Conservation (phyloP, 2,329 filamentous ascomycete species). For the Aspergillus latus region DNA sequence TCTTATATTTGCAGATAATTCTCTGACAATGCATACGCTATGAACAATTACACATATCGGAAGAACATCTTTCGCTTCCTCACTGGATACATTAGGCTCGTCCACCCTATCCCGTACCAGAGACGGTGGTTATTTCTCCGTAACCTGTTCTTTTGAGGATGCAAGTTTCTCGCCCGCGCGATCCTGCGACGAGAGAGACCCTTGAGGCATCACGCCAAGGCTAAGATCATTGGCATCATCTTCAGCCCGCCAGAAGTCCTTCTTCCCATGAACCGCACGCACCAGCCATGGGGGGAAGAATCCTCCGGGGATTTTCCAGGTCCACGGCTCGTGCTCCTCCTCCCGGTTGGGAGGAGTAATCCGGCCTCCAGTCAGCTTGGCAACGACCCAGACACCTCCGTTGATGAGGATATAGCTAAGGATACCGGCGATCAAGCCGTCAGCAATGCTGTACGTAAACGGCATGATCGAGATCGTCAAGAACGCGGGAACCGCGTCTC, state of each 20-base stretch:
- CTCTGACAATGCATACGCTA: too few species aligned
- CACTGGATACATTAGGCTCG: too few species aligned
- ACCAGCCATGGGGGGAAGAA: constrained; percentile 72
- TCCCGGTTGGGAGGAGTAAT: constrained; percentile 70
- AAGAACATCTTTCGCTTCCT: too few species aligned
- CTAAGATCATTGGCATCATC: constrained; percentile 23
- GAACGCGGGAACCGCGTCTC: constrained; percentile 81
- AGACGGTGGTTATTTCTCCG: not conserved
- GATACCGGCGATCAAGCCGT: constrained; percentile 80
- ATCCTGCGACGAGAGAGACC: constrained; percentile 21
- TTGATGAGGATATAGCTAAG: constrained; percentile 76
- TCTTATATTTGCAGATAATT: too few species aligned
- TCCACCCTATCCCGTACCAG: too few species aligned
- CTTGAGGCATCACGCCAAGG: constrained; percentile 15
- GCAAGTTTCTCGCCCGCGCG: constrained; percentile 14
- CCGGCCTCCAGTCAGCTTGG: constrained; percentile 64
- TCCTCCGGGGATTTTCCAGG: constrained; percentile 72
- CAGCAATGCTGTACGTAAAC: constrained; percentile 85
- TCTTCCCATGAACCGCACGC: constrained; percentile 65
- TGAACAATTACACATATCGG: too few species aligned
- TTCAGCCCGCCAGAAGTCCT: constrained; percentile 65
- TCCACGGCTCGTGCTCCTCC: constrained; percentile 75
- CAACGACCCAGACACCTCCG: constrained; percentile 66
- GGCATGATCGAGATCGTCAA: constrained; percentile 83
- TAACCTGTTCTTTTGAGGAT: not conserved